Conservation (phyloP, 768 basidiomycete species). For the Boletus barrowsii region DNA sequence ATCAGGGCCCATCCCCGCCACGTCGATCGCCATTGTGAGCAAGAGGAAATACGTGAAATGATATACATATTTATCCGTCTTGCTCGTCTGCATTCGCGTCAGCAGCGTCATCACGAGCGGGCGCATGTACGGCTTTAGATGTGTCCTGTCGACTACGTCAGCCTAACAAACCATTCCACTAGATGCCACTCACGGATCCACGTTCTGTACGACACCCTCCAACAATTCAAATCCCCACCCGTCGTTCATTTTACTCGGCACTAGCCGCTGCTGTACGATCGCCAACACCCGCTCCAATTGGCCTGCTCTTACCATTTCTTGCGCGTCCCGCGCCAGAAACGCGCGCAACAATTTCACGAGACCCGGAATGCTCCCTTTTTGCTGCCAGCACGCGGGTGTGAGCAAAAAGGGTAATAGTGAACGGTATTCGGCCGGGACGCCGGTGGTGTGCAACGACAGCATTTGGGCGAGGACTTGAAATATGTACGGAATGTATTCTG, state of each 20-base stretch:
- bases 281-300: conserved; percentile 80
- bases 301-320: conserved; percentile 61
- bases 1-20: conserved; percentile 73
- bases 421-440: conserved; percentile 75
- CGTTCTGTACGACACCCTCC: conserved; percentile 66
- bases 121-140: conserved; percentile 71
- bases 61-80: conserved; percentile 86
- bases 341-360: conserved; percentile 85
- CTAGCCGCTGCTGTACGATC: conserved; percentile 85
- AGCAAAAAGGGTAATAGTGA: conserved; percentile 78
- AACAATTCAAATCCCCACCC: conserved; percentile 89
- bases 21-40: conserved; percentile 71
- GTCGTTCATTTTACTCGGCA: conserved; percentile 86
- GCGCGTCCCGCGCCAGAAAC: conserved; percentile 70
- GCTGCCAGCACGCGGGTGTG: conserved; percentile 84
- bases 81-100: conserved; percentile 81
- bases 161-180: background rate
- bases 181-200: conserved; percentile 63
- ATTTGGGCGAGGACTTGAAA: conserved; percentile 97
- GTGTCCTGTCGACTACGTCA: conserved; percentile 39
- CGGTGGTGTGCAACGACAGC: conserved; percentile 70
- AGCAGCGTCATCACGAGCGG: conserved; percentile 74
- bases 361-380: conserved; percentile 92
- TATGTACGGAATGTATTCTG: conserved; percentile 77
- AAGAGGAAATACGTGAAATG: conserved; percentile 77